Evolutionary conservation across 768 basidiomycete genomes (phyloP).

Genomic region (Pisolithus sp.): DNA sequence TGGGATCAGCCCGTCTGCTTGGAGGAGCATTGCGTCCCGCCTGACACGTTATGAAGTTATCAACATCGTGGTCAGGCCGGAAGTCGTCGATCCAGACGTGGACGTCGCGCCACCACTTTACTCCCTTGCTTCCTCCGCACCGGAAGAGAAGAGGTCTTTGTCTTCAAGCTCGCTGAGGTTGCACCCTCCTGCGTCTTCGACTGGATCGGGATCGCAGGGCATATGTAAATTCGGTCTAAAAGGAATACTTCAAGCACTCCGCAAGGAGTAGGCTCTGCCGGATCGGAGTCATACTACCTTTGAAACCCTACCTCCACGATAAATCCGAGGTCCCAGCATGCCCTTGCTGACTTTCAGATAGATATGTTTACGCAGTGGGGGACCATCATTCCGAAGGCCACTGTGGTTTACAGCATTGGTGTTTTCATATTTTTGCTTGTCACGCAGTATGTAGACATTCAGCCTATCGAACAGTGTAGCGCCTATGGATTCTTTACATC

Average conservation of each 20-base stretch:
- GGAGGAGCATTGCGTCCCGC: conserved; percentile 36
- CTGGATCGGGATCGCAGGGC: background rate
- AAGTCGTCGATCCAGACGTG: conserved; percentile 19
- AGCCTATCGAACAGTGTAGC: no score
- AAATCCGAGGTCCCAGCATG: no score
- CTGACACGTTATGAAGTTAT: conserved; percentile 44
- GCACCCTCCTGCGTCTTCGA: no score
- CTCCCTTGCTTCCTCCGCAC: conserved; percentile 1
- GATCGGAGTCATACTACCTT: no score
- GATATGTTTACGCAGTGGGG: no score
- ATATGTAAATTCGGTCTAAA: background rate
- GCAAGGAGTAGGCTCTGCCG: background rate
- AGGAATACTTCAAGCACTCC: background rate
- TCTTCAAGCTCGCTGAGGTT: background rate
- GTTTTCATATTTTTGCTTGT: no score
- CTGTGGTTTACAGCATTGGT: no score
- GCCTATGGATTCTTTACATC: no score
- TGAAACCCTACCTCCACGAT: no score
- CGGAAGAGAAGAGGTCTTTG: background rate
- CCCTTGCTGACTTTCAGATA: no score
- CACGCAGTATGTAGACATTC: no score
- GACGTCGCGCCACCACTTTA: conserved; percentile 36
- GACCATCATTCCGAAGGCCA: no score
- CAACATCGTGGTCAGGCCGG: conserved; percentile 35
- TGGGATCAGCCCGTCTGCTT: conserved; percentile 47